Percentiles rank a stretch among this genome's conserved stretches.
Evolutionary conservation across 306 rosid species (phyloP).

Genomic region (Castanea crenata): DNA sequence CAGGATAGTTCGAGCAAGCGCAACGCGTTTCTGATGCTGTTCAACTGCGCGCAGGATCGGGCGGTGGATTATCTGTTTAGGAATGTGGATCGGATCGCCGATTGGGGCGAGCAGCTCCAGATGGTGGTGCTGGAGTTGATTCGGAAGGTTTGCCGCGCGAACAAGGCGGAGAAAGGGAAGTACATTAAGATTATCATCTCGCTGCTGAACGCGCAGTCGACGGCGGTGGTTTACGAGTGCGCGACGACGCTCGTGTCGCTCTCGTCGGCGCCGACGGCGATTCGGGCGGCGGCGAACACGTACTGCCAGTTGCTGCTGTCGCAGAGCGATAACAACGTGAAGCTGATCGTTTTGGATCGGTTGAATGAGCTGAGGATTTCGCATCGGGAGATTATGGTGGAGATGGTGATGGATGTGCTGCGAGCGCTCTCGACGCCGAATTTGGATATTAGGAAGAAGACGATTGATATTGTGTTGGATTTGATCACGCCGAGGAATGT

Average conservation of each 20-base stretch:
- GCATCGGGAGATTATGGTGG: constrained; percentile 87
- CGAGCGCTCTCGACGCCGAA: constrained; percentile 84
- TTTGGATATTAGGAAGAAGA: constrained; percentile 84
- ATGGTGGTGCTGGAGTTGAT: constrained; percentile 87
- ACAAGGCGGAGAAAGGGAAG: constrained; percentile 79
- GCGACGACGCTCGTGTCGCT: constrained; percentile 86
- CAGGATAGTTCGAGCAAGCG: constrained; percentile 86
- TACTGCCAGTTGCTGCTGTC: constrained; percentile 80
- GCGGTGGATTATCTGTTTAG: constrained; percentile 65
- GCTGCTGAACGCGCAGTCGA: constrained; percentile 60
- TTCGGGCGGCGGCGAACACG: constrained; percentile 79
- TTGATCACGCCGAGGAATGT: constrained; percentile 77
- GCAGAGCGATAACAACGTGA: constrained; percentile 95
- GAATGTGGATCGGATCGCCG: constrained; percentile 65
- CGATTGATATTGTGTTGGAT: constrained; percentile 84
- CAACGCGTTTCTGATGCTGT: constrained; percentile 93
- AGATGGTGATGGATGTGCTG: constrained; percentile 90
- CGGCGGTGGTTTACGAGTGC: constrained; percentile 89
- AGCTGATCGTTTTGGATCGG: constrained; percentile 84
- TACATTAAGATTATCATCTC: constrained; percentile 84
- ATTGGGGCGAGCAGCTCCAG: constrained; percentile 91
- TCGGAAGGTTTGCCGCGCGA: constrained; percentile 78
- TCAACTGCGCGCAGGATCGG: constrained; percentile 81
- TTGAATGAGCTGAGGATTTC: constrained; percentile 71
- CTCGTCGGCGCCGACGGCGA: constrained; percentile 91